phyloP scores from a whole-genome alignment of 148 eudicot species.

The Fagopyrum tataricum region DNA sequence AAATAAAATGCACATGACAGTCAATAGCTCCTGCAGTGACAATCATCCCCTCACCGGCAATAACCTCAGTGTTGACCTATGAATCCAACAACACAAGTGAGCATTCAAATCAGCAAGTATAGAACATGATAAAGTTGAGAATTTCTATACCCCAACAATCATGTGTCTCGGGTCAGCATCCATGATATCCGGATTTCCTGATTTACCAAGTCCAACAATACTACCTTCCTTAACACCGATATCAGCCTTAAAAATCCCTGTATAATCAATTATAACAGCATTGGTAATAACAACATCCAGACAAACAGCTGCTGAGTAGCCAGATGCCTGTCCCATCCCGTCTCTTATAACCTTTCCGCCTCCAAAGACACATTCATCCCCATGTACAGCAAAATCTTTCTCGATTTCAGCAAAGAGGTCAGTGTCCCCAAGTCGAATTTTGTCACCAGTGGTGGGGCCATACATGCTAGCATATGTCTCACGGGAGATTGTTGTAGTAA shows the following conservation, averaged over 20 bases:
- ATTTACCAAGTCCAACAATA: slow-evolving; percentile 72
- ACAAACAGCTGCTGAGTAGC: slow-evolving; percentile 50
- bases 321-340: slow-evolving; percentile 96
- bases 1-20: slow-evolving; percentile 95
- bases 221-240: slow-evolving; percentile 79
- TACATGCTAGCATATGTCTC: slow-evolving; percentile 87
- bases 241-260: slow-evolving; percentile 88
- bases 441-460: slow-evolving; percentile 94
- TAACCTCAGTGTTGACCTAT: slow-evolving; percentile 92
- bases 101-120: background rate
- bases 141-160: slow-evolving; percentile 61
- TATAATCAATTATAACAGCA: slow-evolving; percentile 87
- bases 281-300: slow-evolving; percentile 93
- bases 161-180: slow-evolving; percentile 54
- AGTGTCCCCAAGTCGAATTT: slow-evolving; percentile 89
- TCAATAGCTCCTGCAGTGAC: slow-evolving; percentile 96
- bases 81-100: background rate
- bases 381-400: slow-evolving; percentile 69
- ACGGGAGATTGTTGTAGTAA: slow-evolving; percentile 48
- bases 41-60: slow-evolving; percentile 96
- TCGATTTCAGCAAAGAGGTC: slow-evolving; percentile 87
- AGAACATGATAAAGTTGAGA: background rate
- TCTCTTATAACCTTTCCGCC: slow-evolving; percentile 95
- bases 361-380: slow-evolving; percentile 96
- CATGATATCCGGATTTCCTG: slow-evolving; percentile 94